phyloP scores from a whole-genome alignment of 169 alveolate species.

The Eimeria acervulina region DNA sequence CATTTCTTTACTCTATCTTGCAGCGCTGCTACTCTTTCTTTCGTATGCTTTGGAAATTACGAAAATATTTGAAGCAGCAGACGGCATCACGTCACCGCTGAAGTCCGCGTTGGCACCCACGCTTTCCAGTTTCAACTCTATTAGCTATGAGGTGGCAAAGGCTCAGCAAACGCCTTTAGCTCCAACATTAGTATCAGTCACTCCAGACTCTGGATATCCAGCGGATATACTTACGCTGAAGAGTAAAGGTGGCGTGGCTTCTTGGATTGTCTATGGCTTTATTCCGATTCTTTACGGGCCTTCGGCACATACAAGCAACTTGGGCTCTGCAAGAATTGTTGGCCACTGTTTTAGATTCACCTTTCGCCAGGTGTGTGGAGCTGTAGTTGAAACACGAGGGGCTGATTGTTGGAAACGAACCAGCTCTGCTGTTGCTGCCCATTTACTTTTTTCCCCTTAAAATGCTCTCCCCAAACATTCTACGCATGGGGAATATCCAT shows the following conservation, averaged over 20 bases:
- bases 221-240: not conserved
- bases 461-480: not conserved
- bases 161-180: not conserved
- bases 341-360: slow-evolving; percentile 67
- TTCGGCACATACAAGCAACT: slow-evolving; percentile 49
- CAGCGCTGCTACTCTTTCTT: slow-evolving; percentile 41
- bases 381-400: not conserved
- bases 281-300: slow-evolving; percentile 65
- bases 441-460: not conserved
- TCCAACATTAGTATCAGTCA: not conserved
- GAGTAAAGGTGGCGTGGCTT: slow-evolving; percentile 67
- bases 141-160: slow-evolving; percentile 9
- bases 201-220: slow-evolving; percentile 38
- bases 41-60: slow-evolving; percentile 71
- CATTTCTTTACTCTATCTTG: slow-evolving; percentile 12
- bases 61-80: slow-evolving; percentile 52
- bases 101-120: slow-evolving; percentile 54
- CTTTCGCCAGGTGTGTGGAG: slow-evolving; percentile 59
- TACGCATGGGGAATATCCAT: not conserved
- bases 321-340: slow-evolving; percentile 46
- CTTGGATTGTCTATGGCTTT: slow-evolving; percentile 75
- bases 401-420: not conserved
- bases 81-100: slow-evolving; percentile 33
- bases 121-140: slow-evolving; percentile 37
- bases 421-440: not conserved